These are phyloP conservation scores for Santalum album DNA, from an alignment of 164 flowering plant genomes.

Conservation along the genomic window DNA sequence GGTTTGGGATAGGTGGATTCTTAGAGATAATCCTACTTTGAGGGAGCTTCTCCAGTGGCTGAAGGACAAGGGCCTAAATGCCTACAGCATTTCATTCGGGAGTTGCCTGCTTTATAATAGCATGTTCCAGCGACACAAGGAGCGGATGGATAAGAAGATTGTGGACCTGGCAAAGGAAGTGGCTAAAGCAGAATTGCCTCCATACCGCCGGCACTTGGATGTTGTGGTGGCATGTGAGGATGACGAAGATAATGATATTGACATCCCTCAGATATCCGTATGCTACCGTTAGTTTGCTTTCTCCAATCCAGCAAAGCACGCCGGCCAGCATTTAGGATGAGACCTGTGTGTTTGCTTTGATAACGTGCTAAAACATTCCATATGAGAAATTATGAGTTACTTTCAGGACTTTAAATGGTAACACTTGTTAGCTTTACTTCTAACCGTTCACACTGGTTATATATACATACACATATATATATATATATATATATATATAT, in stretches of 20 bases:
- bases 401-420: too few relatives aligned
- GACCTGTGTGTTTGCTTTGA: too few relatives aligned
- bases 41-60: conserved; percentile 72
- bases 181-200: conserved; percentile 57
- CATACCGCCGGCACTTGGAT: conserved; percentile 60
- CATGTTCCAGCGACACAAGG: conserved; percentile 64
- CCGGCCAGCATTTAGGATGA: too few relatives aligned
- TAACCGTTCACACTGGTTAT: too few relatives aligned
- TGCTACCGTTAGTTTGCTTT: conserved; percentile 39
- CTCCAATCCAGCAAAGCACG: neutral
- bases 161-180: conserved; percentile 66
- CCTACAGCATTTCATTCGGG: conserved; percentile 82
- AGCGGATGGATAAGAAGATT: conserved; percentile 61
- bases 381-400: too few relatives aligned
- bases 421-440: too few relatives aligned
- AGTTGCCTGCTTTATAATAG: conserved; percentile 73
- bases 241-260: conserved; percentile 74
- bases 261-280: conserved; percentile 69
- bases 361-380: too few relatives aligned
- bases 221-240: conserved; percentile 82
- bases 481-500: too few relatives aligned
- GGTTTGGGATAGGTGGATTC: conserved; percentile 84
- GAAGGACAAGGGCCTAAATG: conserved; percentile 57
- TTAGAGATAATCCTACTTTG: conserved; percentile 53
- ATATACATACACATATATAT: too few relatives aligned